A percentile compares a stretch with the other conserved stretches of the same genome.
Conservation (phyloP, 106 monocot species). For the Allium cepa region DNA sequence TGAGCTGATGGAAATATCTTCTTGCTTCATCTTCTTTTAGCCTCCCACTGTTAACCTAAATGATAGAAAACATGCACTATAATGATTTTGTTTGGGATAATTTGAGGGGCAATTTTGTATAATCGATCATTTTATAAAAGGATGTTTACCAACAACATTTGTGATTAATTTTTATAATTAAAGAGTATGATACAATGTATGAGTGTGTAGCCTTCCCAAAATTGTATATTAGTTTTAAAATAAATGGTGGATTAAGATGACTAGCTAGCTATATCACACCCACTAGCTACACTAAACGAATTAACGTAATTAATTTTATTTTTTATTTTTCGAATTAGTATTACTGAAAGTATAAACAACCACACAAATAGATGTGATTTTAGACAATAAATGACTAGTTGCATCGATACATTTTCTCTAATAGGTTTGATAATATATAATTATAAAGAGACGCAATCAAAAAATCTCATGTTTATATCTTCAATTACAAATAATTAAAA, state of each 20-base stretch:
- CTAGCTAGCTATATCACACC: too few relatives aligned
- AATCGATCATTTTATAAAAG: slow-evolving; percentile 2
- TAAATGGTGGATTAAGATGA: too few relatives aligned
- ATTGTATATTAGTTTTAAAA: too few relatives aligned
- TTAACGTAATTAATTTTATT: background rate
- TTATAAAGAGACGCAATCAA: background rate
- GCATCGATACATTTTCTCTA: too few relatives aligned
- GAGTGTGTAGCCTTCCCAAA: too few relatives aligned
- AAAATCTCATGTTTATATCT: background rate
- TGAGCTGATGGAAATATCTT: slow-evolving; percentile 85
- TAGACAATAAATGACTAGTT: too few relatives aligned
- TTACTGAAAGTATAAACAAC: too few relatives aligned
- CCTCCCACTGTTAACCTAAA: slow-evolving; percentile 53
- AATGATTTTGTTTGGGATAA: background rate
- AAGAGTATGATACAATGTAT: background rate
- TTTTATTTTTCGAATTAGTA: background rate
- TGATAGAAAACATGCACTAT: too few relatives aligned
- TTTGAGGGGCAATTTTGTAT: slow-evolving; percentile 20
- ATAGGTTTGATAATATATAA: background rate
- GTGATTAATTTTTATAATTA: background rate
- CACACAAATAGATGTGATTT: too few relatives aligned
- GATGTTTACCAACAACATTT: background rate
- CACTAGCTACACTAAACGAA: background rate
- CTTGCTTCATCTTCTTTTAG: slow-evolving; percentile 82
- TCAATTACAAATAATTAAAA: background rate